Evolutionary conservation across 176 grass and related monocot genomes (phyloP), one percentile per base, ranked within the genome.

Genomic region (Themeda triandra): DNA sequence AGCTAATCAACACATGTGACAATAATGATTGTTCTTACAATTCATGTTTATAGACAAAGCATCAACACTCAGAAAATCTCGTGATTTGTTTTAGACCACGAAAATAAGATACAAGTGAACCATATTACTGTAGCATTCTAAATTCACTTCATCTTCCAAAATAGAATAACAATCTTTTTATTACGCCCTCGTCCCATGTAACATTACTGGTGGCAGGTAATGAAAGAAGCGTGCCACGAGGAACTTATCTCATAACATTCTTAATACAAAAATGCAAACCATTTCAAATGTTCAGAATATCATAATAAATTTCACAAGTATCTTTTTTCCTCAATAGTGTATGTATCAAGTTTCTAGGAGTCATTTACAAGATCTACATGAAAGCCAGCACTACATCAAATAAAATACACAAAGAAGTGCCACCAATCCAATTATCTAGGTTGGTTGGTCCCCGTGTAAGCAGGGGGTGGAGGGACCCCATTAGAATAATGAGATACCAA

Each of bases 401-500:
- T 77, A 87, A 75, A 82, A 82, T 82, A 82, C 14, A 21, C 76
- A 70, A 62, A 69, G 28, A 77, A 70, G 28, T 77, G 48, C 72
- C 46, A 48, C 30, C n/a, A 74, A 41, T 14, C 72, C 23, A 88
- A 77, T 49, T 51, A 77, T 77, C 51, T 30, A 83, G 73, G 40
- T 71, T 88, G 73, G 64, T 35, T 31, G 64, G 39, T 88, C 73
- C 79, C 80, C 39, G 17, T 13, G 39, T 49, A 77, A 88, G 37
- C 11, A 68, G 65, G 72, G 42, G 36, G 28, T 69, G 51, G 73
- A 82, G 80, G 80, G 63, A 71, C 80, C 79, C 37, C 63, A 63
- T 44, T 69, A 70, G 62, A 81, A 72, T 77, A 83, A 83, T 79
- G 70, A 84, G 58, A 79, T 49, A 78, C 80, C 66, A 74, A 73